These are phyloP conservation scores for Cyclaneusma minus DNA, from an alignment of 2,329 filamentous ascomycete species.

Conservation along the genomic window DNA sequence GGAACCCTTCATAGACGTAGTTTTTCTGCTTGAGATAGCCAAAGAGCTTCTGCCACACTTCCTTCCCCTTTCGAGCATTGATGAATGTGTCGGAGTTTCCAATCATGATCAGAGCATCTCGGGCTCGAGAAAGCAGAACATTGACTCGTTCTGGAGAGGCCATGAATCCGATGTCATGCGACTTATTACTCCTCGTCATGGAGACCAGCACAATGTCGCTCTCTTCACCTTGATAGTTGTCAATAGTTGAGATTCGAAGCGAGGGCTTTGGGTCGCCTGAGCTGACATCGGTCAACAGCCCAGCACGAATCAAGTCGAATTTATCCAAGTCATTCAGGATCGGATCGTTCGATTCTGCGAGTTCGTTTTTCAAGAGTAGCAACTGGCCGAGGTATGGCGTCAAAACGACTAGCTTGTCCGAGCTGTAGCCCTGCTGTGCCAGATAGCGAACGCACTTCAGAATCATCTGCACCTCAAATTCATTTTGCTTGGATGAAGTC, in stretches of 20 bases:
- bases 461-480: conserved; percentile 50
- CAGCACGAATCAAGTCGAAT: conserved; percentile 44
- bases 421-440: conserved; percentile 54
- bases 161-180: conserved; percentile 58
- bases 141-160: conserved; percentile 49
- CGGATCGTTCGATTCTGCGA: conserved; percentile 44
- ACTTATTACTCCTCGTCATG: conserved; percentile 48
- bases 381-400: conserved; percentile 62
- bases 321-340: conserved; percentile 55
- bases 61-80: conserved; percentile 36
- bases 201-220: conserved; percentile 56
- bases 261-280: conserved; percentile 33
- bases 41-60: conserved; percentile 43
- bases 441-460: conserved; percentile 50
- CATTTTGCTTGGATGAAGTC: conserved; percentile 41
- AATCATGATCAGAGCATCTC: conserved; percentile 50
- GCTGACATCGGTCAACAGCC: conserved; percentile 37
- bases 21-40: conserved; percentile 32
- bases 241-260: conserved; percentile 53
- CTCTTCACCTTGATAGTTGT: conserved; percentile 70
- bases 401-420: conserved; percentile 48
- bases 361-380: conserved; percentile 32
- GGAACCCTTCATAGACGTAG: conserved; percentile 43
- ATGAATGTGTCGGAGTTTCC: conserved; percentile 56
- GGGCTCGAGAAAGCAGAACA: conserved; percentile 52